phyloP scores from a whole-genome alignment of 2,329 filamentous ascomycete genomes.

The Penicillium sp. region DNA sequence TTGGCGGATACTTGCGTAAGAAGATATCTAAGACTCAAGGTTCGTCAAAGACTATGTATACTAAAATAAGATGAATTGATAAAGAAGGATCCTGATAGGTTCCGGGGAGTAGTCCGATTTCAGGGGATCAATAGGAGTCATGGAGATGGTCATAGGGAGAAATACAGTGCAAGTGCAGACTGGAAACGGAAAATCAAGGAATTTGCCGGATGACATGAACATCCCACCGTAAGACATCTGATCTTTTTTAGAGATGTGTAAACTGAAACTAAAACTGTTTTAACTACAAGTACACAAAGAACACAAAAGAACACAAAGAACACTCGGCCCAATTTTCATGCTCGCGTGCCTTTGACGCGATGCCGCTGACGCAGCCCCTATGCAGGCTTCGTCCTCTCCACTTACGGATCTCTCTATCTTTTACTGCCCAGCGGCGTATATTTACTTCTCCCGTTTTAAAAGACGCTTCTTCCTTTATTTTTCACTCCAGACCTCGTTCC shows the following conservation, averaged over 20 bases:
- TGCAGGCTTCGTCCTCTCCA: slow-evolving; percentile 30
- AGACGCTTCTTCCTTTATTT: slow-evolving; percentile 4
- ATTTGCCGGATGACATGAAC: slow-evolving; percentile 20
- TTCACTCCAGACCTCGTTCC: slow-evolving; percentile 12
- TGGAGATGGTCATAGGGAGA: background rate
- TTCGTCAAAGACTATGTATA: background rate
- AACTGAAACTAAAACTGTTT: background rate
- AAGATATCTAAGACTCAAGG: background rate
- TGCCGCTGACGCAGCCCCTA: slow-evolving; percentile 35
- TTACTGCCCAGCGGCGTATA: slow-evolving; percentile 14
- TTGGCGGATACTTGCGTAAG: slow-evolving; percentile 1
- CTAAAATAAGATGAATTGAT: background rate
- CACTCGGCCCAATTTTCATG: slow-evolving; percentile 19
- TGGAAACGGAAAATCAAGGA: slow-evolving; percentile 12
- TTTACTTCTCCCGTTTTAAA: slow-evolving; percentile 15
- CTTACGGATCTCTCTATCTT: slow-evolving; percentile 13
- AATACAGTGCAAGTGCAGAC: background rate
- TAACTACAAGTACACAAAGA: background rate
- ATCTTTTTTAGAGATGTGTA: background rate
- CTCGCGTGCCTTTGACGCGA: slow-evolving; percentile 21
- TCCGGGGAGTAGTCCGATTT: background rate
- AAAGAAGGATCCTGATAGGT: background rate
- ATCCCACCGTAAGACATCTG: background rate
- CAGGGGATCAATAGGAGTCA: background rate
- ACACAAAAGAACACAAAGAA: slow-evolving; percentile 8